Base-by-base conservation (phyloP, 202 grass and related monocot species). In the Panicum virgatum region DNA sequence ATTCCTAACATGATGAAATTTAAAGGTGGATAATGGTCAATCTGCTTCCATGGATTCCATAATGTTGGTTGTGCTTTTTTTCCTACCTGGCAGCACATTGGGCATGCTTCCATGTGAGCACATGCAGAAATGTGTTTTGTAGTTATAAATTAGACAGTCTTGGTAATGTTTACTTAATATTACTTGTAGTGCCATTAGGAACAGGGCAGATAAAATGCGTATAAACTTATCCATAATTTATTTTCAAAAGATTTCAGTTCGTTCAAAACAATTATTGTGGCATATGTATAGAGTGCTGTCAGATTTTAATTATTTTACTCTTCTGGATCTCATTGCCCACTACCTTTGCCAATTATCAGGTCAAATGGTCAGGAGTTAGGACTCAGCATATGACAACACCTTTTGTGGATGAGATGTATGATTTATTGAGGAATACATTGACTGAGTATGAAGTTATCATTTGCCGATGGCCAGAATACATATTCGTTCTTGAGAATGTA, bases 331-430 rank as follows among this genome's bases (percentile, higher is more conserved):
- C 43, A 73, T 61, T 59, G 2, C 66, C 46, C 32, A 34, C 32
- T 34, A 34, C 74, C 13, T 96, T 72, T 61, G 5, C 58, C 45
- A 79, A 83, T 83, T 83, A 56, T 81, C 87, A 99, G 96, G 87
- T 99, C 65, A 99, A 96, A 94, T 99, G 91, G 96, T 99, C 96
- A 72, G 95, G 95, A 51, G 96, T 99, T 86, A 85, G 89, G 59
- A 96, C 91, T 50, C 87, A 94, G 20, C 91, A 99, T 83, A 96
- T 94, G 96, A 99, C 96, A 20, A 99, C 96, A 75, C 93, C 96
- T 64, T 99, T 99, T 87, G 91, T 93, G 18, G 96, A 99, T n/a
- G 90, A 99, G 42, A 99, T 99, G 93, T 99, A 96, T 74, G 93
- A 90, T 70, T 77, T 85, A 48, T 69, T 99, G 58, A 99, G 86